Evolutionary conservation across 1,284 basidiomycete species (phyloP), one percentile per base, ranked within the genome.

Genomic region (Hemileia vastatrix): DNA sequence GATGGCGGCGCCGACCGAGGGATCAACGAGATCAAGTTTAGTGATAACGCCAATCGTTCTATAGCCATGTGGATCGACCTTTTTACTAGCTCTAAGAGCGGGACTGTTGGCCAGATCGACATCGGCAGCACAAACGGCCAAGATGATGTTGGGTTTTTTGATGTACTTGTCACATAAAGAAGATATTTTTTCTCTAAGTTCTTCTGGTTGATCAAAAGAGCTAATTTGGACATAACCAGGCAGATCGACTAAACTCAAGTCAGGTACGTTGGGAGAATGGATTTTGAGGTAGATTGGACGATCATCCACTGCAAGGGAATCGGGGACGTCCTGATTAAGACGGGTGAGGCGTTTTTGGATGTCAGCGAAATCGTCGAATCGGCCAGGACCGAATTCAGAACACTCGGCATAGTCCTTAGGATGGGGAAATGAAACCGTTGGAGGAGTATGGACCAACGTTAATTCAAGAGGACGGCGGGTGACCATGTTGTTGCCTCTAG

Each of bases 21-120:
- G 84, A 31, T 86, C 81, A 13, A 99, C 90, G 19, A 99, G 80
- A 74, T 99, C 94, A 92, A 99, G 95, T 82, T 99, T 99, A 48
- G 95, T 99, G 50, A 99, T 83, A 4, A 99, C 95, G 32, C 95
- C 94, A 69, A 99, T 94, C 0, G 95, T 98, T 31, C 94, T 84
- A 64, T 92, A 80, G 5, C 95, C 94, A 4, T 97, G 79, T 1
- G 94, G 94, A 74, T 99, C 94, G 2, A 98, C 90, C 67, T 89
- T 88, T 50, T 92, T 82, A 74, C 89, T 93, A 0, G 95, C 92
- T 40, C 92, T 82, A 50, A 99, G 79, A 0, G 95, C 94, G 2
- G 95, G 94, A 0, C 91, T 96, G 77, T 99, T 99, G 64, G 94
- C 94, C 6, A 99, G 81, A 79, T 99, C 95, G 60, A 99, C 95